phyloP scores from a whole-genome alignment of 495 filamentous ascomycete genomes.

The Aspergillus nidulans region DNA sequence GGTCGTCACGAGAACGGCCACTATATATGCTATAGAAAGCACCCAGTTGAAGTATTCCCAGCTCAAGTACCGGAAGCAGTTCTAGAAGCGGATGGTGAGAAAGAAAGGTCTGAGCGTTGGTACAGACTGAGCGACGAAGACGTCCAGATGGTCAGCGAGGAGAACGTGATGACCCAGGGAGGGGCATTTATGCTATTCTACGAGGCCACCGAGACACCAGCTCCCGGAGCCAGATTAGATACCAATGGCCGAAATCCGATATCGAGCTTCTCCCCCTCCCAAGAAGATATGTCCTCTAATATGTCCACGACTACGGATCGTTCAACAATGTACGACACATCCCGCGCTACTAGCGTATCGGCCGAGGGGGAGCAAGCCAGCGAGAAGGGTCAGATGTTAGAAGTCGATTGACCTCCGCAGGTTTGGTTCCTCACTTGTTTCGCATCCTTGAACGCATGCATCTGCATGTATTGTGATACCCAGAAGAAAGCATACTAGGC shows the following conservation, averaged over 20 bases:
- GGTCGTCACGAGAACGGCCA: conserved; percentile 93
- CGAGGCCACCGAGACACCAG: conserved; percentile 45
- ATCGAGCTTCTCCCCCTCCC: conserved; percentile 22
- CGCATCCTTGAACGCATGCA: background rate
- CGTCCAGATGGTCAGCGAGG: conserved; percentile 68
- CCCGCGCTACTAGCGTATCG: conserved; percentile 35
- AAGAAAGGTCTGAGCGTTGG: conserved; percentile 54
- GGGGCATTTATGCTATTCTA: conserved; percentile 98
- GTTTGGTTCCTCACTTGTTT: background rate
- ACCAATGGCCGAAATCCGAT: conserved; percentile 13
- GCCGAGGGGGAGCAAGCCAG: conserved; percentile 12
- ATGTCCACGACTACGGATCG: conserved; percentile 28
- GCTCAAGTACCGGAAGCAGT: conserved; percentile 34
- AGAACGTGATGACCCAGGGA: conserved; percentile 67
- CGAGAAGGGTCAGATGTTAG: conserved; percentile 4
- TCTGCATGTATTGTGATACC: conserved; percentile 22
- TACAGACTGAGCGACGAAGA: conserved; percentile 84
- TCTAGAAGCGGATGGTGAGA: conserved; percentile 32
- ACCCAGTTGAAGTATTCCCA: conserved; percentile 40
- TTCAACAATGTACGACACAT: conserved; percentile 24
- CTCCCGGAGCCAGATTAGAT: background rate
- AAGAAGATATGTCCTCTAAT: conserved; percentile 28
- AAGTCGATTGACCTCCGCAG: conserved; percentile 14
- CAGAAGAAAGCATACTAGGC: conserved; percentile 15
- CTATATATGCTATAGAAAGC: conserved; percentile 83